Percentiles rank a stretch among this genome's conserved stretches.
Evolutionary conservation across 768 basidiomycete genomes (phyloP).

Genomic region (Termitomyces sp.): DNA sequence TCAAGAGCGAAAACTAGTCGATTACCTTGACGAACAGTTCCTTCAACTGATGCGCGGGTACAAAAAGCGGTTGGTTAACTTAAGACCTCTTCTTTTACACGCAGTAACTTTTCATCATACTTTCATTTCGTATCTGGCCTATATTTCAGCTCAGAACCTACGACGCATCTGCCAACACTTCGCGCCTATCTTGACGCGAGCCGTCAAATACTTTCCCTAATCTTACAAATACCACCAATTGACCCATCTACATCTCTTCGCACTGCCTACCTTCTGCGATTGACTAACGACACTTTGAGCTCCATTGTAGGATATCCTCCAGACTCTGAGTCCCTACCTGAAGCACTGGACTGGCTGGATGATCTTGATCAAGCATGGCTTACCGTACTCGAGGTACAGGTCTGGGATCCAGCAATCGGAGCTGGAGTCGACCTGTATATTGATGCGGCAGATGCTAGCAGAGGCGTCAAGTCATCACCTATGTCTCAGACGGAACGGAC

Average conservation of each 20-base stretch:
- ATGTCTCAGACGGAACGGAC: constrained; percentile 71
- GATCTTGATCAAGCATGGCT: constrained; percentile 77
- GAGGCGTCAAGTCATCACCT: constrained; percentile 38
- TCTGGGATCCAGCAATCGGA: constrained; percentile 57
- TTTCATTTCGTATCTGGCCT: not conserved
- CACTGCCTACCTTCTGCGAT: constrained; percentile 61
- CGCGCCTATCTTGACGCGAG: constrained; percentile 55
- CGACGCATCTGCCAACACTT: constrained; percentile 55
- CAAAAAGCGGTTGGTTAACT: constrained; percentile 65
- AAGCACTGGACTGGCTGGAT: constrained; percentile 63
- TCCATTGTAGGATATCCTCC: constrained; percentile 61
- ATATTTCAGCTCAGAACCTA: constrained; percentile 39
- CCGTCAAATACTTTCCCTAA: constrained; percentile 53
- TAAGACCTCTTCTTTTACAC: not conserved
- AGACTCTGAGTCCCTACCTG: constrained; percentile 37
- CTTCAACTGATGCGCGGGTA: constrained; percentile 63
- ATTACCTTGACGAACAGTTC: constrained; percentile 64
- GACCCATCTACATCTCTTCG: constrained; percentile 69
- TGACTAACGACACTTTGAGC: constrained; percentile 64
- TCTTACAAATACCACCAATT: constrained; percentile 73
- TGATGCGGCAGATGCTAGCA: constrained; percentile 31
- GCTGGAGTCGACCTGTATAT: constrained; percentile 32
- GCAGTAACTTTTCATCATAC: not conserved
- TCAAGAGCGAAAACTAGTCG: constrained; percentile 65
- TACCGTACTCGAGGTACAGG: constrained; percentile 56